These are phyloP conservation scores for Paxillus involutus DNA, from an alignment of 768 basidiomycete genomes.

Conservation along the genomic window DNA sequence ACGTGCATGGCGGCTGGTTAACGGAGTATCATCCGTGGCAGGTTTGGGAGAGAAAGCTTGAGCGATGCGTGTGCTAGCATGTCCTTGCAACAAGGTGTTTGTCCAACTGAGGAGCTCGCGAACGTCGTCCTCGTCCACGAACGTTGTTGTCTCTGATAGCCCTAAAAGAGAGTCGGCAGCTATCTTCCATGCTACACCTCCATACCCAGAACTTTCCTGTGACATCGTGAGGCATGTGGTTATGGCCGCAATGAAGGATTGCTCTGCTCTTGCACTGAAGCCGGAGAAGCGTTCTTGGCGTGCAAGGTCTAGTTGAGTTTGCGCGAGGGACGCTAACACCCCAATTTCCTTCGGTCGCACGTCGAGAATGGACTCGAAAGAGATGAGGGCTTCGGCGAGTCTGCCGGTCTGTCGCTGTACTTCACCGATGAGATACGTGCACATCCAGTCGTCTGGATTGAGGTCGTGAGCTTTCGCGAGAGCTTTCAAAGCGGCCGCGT, in stretches of 20 bases:
- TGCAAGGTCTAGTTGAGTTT: conserved; percentile 72
- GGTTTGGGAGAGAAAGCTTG: conserved; percentile 37
- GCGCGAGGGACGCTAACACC: conserved; percentile 67
- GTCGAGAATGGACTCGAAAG: conserved; percentile 57
- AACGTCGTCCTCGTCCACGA: conserved; percentile 44
- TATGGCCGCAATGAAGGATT: conserved; percentile 67
- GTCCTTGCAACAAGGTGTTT: conserved; percentile 37
- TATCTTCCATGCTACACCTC: conserved; percentile 79
- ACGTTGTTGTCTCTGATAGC: conserved; percentile 54
- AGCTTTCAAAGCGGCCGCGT: conserved; percentile 87
- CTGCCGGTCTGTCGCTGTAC: conserved; percentile 78
- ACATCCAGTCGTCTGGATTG: conserved; percentile 79
- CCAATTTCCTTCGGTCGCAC: conserved; percentile 67
- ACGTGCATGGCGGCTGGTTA: conserved; percentile 39
- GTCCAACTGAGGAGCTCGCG: conserved; percentile 34
- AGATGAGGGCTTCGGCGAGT: conserved; percentile 70
- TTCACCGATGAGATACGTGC: conserved; percentile 79
- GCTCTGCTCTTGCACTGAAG: conserved; percentile 71
- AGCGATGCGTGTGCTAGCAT: conserved; percentile 42
- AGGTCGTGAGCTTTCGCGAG: conserved; percentile 74
- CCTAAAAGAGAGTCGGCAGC: conserved; percentile 74
- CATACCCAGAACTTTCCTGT: conserved; percentile 57
- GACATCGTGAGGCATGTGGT: conserved; percentile 48
- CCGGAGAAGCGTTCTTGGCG: conserved; percentile 63
- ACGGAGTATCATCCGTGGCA: conserved; percentile 17